Percentiles rank a stretch among this genome's conserved stretches.
Conservation (phyloP, 1,139 yeast genomes). For the Candida sp. region DNA sequence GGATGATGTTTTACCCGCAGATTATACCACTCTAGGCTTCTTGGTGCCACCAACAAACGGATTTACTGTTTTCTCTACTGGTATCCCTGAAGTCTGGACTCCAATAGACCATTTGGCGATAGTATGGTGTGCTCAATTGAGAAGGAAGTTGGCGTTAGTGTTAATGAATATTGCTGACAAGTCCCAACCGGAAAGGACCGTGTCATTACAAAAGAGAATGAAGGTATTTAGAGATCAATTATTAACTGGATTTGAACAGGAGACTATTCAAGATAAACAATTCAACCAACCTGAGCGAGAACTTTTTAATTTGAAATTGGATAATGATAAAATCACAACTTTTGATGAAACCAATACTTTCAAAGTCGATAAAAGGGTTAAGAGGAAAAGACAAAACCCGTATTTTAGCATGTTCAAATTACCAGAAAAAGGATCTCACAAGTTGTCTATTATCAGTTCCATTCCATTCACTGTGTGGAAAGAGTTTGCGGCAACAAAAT, state of each 20-base stretch:
- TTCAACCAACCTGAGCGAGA: not conserved
- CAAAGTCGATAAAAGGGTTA: constrained; percentile 9
- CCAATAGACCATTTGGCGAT: constrained; percentile 94
- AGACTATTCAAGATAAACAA: constrained; percentile 19
- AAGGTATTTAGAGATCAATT: constrained; percentile 45
- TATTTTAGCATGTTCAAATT: not conserved
- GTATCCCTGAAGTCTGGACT: constrained; percentile 92
- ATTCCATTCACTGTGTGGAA: constrained; percentile 2
- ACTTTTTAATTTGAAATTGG: constrained; percentile 4
- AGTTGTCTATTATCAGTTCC: constrained; percentile 7
- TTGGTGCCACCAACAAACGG: constrained; percentile 75
- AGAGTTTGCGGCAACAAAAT: not conserved
- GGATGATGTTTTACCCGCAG: constrained; percentile 89
- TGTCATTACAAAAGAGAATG: constrained; percentile 55
- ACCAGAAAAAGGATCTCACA: not conserved
- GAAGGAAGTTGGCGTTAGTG: constrained; percentile 58
- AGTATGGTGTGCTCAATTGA: constrained; percentile 93
- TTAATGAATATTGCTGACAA: constrained; percentile 60
- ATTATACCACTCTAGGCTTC: constrained; percentile 76
- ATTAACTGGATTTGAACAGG: constrained; percentile 58
- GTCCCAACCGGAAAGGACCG: constrained; percentile 41
- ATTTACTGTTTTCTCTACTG: constrained; percentile 78
- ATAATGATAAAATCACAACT: not conserved
- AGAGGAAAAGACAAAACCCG: constrained; percentile 6
- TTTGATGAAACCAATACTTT: constrained; percentile 3